Percentiles rank a stretch among this genome's conserved stretches.
These are phyloP conservation scores for Phaeolepiota aurea DNA, from an alignment of 768 basidiomycete genomes.

Conservation along the genomic window DNA sequence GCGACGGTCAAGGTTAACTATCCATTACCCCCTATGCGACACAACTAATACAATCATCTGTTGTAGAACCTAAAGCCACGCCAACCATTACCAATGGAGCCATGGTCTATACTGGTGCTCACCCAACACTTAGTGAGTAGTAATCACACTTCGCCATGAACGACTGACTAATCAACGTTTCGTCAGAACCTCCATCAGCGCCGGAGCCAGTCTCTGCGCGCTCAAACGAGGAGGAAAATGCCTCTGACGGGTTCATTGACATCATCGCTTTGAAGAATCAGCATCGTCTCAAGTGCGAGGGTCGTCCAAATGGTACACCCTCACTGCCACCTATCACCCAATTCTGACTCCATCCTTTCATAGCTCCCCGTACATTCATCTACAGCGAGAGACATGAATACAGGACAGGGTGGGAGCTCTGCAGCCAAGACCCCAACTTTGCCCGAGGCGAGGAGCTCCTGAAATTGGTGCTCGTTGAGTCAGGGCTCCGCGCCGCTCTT, in stretches of 20 bases:
- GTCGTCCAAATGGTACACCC: not conserved
- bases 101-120: not conserved
- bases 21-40: not conserved
- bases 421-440: not conserved
- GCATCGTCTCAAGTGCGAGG: not conserved
- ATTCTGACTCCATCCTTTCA: not conserved
- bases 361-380: not conserved
- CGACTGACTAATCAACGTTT: not conserved
- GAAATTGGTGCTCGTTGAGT: not conserved
- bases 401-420: not conserved
- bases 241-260: not conserved
- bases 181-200: not conserved
- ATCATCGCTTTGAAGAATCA: not conserved
- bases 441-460: not conserved
- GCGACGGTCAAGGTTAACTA: not conserved
- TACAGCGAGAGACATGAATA: not conserved
- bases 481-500: not conserved
- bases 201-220: too few species aligned
- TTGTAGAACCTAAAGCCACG: not conserved
- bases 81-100: not conserved
- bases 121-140: not conserved
- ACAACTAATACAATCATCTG: not conserved
- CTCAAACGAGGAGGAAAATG: not conserved
- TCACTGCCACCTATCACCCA: not conserved
- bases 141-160: not conserved